These are phyloP conservation scores for Echinochloa phyllopogon DNA, from an alignment of 176 grass and related monocot genomes.

Conservation along the genomic window DNA sequence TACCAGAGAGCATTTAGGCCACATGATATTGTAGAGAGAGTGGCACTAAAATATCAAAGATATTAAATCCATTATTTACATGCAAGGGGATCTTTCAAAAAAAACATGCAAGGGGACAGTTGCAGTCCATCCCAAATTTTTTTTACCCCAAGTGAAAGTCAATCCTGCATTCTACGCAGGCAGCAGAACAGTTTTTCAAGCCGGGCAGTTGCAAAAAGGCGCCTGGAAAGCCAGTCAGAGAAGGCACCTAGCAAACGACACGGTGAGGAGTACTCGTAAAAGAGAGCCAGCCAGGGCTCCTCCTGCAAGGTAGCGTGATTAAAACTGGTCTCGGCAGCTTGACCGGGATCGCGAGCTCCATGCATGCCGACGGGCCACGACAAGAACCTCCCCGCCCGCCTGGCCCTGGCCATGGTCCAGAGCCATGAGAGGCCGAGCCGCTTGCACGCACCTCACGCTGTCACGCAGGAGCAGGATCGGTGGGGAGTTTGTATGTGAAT, in stretches of 20 bases:
- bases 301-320: neutral
- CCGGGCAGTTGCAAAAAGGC: neutral
- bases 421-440: conserved; percentile 6
- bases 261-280: conserved; percentile 25
- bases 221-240: neutral
- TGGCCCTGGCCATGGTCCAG: conserved; percentile 40
- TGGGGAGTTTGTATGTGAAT: conserved; percentile 42
- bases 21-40: neutral
- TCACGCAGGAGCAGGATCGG: neutral
- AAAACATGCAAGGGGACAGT: neutral
- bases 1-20: neutral
- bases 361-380: neutral
- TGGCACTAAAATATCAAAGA: neutral
- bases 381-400: conserved; percentile 47
- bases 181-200: neutral
- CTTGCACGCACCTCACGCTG: conserved; percentile 3
- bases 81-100: neutral
- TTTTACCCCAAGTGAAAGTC: neutral
- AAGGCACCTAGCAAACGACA: conserved; percentile 24
- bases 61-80: neutral
- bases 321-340: neutral
- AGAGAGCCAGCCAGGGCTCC: neutral
- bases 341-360: neutral
- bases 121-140: neutral
- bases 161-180: neutral